Conservation (phyloP, 2,329 filamentous ascomycete species). For the Purpureocillium takamizusanense region DNA sequence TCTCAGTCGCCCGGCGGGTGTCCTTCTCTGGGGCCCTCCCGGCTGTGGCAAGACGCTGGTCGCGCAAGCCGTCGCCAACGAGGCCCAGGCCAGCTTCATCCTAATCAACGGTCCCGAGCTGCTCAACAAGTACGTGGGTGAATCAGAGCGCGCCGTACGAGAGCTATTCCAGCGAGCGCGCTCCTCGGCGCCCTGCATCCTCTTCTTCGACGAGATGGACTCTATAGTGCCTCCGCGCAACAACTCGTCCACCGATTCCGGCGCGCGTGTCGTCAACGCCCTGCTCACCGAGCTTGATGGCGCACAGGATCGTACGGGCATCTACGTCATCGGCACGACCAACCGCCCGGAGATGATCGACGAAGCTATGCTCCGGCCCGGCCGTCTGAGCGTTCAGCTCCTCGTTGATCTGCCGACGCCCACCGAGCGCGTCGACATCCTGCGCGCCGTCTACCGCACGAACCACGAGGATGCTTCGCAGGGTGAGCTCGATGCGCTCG, state of each 20-base stretch:
- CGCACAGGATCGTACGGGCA: constrained; percentile 66
- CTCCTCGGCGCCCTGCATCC: constrained; percentile 79
- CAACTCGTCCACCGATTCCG: constrained; percentile 69
- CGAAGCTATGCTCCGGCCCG: constrained; percentile 85
- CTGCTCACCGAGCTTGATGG: constrained; percentile 92
- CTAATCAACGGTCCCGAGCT: constrained; percentile 94
- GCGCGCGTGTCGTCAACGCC: constrained; percentile 86
- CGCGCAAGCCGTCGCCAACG: constrained; percentile 91
- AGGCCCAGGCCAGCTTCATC: constrained; percentile 95
- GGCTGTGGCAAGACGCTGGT: constrained; percentile 95
- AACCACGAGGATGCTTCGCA: constrained; percentile 24
- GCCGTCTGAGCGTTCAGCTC: constrained; percentile 77
- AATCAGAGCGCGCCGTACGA: constrained; percentile 86
- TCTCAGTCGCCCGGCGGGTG: constrained; percentile 73
- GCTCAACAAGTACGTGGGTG: constrained; percentile 95
- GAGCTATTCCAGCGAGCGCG: constrained; percentile 86
- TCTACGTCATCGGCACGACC: constrained; percentile 91
- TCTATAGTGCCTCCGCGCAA: constrained; percentile 81
- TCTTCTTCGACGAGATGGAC: constrained; percentile 98
- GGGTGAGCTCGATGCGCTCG: constrained; percentile 44
- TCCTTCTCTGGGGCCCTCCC: constrained; percentile 91
- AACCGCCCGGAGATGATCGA: constrained; percentile 97
- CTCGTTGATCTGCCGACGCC: constrained; percentile 80
- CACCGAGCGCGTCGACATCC: constrained; percentile 75
- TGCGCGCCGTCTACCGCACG: constrained; percentile 56